These are phyloP conservation scores for Gamsiella multidivaricata DNA, from an alignment of 192 early-diverging fungal species.

Conservation along the genomic window DNA sequence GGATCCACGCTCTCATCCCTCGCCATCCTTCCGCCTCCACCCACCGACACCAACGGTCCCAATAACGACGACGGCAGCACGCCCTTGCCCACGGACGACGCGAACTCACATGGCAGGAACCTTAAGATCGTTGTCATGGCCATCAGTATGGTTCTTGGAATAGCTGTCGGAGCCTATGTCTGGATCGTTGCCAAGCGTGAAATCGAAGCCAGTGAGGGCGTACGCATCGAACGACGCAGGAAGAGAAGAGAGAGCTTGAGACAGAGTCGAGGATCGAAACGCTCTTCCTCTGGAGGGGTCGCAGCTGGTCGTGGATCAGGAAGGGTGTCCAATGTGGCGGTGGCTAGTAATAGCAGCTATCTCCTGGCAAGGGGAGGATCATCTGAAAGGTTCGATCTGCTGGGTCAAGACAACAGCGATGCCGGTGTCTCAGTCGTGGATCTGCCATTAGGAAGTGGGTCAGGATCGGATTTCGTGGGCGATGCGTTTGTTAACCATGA, in stretches of 20 bases:
- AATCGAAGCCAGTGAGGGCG: constrained; percentile 55
- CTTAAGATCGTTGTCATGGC: constrained; percentile 38
- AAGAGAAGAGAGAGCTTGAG: constrained; percentile 28
- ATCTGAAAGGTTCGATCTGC: background rate
- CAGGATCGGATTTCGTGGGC: constrained; percentile 20
- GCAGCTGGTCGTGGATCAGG: constrained; percentile 10
- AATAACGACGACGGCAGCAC: background rate
- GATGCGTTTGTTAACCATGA: background rate
- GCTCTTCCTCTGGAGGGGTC: background rate
- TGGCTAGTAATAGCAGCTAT: background rate
- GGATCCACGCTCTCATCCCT: constrained; percentile 68
- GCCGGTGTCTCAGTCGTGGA: background rate
- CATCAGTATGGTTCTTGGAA: constrained; percentile 52
- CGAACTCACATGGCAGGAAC: constrained; percentile 11
- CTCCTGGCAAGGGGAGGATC: constrained; percentile 24
- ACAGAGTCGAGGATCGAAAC: constrained; percentile 11
- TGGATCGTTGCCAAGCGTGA: constrained; percentile 58
- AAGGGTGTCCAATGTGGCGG: background rate
- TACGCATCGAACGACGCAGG: constrained; percentile 36
- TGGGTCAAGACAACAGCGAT: too few relatives aligned
- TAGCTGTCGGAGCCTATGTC: constrained; percentile 62
- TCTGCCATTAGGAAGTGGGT: background rate
- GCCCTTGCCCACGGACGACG: background rate
- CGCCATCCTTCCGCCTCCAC: constrained; percentile 19
- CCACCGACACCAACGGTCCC: too few relatives aligned